phyloP scores from a whole-genome alignment of 1,284 basidiomycete genomes.

The Phellinidium pouzarii region DNA sequence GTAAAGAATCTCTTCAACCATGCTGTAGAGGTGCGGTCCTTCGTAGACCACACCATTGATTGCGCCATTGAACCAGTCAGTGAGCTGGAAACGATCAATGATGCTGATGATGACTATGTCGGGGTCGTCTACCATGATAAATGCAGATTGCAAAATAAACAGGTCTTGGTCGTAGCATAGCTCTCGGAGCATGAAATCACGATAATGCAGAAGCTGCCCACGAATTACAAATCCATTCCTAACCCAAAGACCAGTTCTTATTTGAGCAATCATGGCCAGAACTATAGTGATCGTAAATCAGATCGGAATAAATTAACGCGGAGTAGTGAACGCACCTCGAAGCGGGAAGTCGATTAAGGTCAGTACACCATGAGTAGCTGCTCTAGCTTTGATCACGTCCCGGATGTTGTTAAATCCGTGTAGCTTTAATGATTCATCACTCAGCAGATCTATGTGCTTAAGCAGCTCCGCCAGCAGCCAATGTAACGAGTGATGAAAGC shows the following conservation, averaged over 20 bases:
- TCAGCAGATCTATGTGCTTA: conserved; percentile 69
- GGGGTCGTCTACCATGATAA: conserved; percentile 70
- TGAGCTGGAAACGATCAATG: conserved; percentile 84
- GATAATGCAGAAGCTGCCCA: conserved; percentile 94
- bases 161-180: conserved; percentile 96
- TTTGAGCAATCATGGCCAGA: conserved; percentile 87
- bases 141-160: conserved; percentile 82
- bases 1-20: conserved; percentile 91
- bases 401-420: conserved; percentile 50
- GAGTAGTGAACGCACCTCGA: conserved; percentile 52
- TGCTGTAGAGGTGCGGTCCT: conserved; percentile 63
- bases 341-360: conserved; percentile 82
- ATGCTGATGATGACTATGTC: conserved; percentile 79
- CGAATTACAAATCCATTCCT: conserved; percentile 95
- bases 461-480: conserved; percentile 89
- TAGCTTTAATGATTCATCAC: conserved; percentile 44
- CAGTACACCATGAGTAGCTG: conserved; percentile 49
- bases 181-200: conserved; percentile 93
- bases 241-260: conserved; percentile 94
- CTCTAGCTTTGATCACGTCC: conserved; percentile 55
- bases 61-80: conserved; percentile 71
- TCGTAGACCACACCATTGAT: conserved; percentile 60
- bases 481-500: conserved; percentile 93
- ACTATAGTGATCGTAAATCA: conserved; percentile 39
- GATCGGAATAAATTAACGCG: conserved; percentile 3